Percentiles rank a stretch among this genome's conserved stretches.
phyloP scores from a whole-genome alignment of 768 basidiomycete species.

The Chalciporus sphaerocephalus region DNA sequence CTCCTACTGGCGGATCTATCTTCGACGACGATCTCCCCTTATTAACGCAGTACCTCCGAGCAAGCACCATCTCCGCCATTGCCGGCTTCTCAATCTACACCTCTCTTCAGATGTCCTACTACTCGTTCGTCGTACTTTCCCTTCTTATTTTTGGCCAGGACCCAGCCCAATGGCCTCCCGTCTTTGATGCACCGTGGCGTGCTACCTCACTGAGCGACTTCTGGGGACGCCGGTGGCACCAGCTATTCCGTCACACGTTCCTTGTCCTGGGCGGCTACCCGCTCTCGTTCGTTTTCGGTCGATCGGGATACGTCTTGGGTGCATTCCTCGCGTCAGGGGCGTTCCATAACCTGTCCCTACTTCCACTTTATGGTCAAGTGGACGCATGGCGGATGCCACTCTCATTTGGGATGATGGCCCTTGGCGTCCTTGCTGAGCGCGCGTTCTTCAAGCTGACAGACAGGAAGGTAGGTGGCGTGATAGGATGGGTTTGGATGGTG shows the following conservation, averaged over 20 bases:
- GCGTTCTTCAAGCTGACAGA: conserved; percentile 21
- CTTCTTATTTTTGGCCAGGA: conserved; percentile 25
- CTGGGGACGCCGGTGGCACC: conserved; percentile 37
- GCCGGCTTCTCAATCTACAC: conserved; percentile 43
- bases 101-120: conserved; percentile 37
- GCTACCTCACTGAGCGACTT: conserved; percentile 34
- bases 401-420: conserved; percentile 52
- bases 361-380: conserved; percentile 50
- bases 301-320: conserved; percentile 46
- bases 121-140: conserved; percentile 18
- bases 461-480: conserved; percentile 23
- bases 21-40: conserved; percentile 29
- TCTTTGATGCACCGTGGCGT: conserved; percentile 30
- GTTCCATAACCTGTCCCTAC: conserved; percentile 50
- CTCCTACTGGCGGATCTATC: conserved; percentile 28
- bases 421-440: conserved; percentile 46
- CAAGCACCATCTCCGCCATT: conserved; percentile 41
- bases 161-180: conserved; percentile 29
- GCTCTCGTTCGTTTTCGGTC: conserved; percentile 38
- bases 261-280: conserved; percentile 28
- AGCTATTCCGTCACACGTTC: conserved; percentile 32
- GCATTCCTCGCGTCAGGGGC: conserved; percentile 53
- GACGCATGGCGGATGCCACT: conserved; percentile 40
- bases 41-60: conserved; percentile 30
- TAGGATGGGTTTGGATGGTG: conserved; percentile 34